These are phyloP conservation scores for Haberlea rhodopensis DNA, from an alignment of 257 asterid genomes.

Conservation along the genomic window DNA sequence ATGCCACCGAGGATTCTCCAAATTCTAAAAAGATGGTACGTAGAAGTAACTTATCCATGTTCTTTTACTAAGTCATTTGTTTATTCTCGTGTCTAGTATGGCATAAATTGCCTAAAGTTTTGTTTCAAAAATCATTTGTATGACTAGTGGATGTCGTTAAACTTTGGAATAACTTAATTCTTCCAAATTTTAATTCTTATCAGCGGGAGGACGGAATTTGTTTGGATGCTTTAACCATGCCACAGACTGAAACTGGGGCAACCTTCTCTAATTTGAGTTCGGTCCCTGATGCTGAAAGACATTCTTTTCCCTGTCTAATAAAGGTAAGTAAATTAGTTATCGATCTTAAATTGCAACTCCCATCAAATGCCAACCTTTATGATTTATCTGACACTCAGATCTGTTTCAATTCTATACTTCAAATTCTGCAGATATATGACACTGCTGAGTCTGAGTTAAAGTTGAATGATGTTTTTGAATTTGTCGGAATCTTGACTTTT, in stretches of 20 bases:
- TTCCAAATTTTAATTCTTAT: conserved; percentile 14
- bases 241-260: conserved; percentile 38
- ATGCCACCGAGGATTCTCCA: conserved; percentile 49
- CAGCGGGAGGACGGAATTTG: conserved; percentile 57
- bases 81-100: neutral
- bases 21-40: conserved; percentile 69
- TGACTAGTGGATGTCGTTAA: neutral
- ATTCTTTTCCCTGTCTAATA: conserved; percentile 63
- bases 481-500: conserved; percentile 72
- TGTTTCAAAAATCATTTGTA: conserved; percentile 2
- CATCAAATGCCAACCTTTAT: neutral
- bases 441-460: conserved; percentile 66
- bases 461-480: conserved; percentile 89
- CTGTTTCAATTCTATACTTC: conserved; percentile 20
- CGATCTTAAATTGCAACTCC: conserved; percentile 3
- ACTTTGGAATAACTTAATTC: conserved; percentile 8
- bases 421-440: conserved; percentile 67
- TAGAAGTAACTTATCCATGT: conserved; percentile 13
- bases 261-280: conserved; percentile 33
- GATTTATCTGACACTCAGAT: conserved; percentile 12
- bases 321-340: conserved; percentile 51
- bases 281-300: conserved; percentile 37
- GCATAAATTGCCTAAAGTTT: neutral
- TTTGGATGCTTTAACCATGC: conserved; percentile 33
- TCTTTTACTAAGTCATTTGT: conserved; percentile 4